phyloP scores from a whole-genome alignment of 208 protist genomes.

The Acanthamoeba castellanii region DNA sequence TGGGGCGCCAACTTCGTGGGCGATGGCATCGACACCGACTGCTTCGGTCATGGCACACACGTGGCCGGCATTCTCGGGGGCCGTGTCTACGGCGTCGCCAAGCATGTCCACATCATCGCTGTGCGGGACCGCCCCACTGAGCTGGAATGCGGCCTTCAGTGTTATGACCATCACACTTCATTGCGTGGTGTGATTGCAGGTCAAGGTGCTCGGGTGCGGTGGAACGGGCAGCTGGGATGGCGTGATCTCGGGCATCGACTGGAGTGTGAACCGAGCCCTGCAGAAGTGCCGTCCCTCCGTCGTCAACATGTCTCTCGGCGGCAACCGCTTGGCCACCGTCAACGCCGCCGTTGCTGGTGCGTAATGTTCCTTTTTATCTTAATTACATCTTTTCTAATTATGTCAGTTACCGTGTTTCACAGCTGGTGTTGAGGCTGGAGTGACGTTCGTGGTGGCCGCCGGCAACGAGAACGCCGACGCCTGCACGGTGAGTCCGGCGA shows the following conservation, averaged over 20 bases:
- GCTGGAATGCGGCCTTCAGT: too few relatives aligned
- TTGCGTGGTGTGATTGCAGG: background rate
- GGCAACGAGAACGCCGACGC: slow-evolving; percentile 73
- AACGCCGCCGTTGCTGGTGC: slow-evolving; percentile 70
- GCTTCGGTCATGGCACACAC: slow-evolving; percentile 80
- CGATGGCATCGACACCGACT: background rate
- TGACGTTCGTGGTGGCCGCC: slow-evolving; percentile 77
- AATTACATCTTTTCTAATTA: too few relatives aligned
- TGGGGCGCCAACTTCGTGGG: slow-evolving; percentile 72
- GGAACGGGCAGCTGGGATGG: slow-evolving; percentile 21
- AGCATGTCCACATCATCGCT: slow-evolving; percentile 59
- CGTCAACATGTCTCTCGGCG: slow-evolving; percentile 79
- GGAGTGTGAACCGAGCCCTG: slow-evolving; percentile 58
- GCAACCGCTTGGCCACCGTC: slow-evolving; percentile 29
- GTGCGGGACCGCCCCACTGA: background rate
- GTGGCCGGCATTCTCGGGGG: slow-evolving; percentile 62
- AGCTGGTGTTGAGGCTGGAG: slow-evolving; percentile 40
- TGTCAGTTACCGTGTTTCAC: background rate
- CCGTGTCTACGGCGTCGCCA: slow-evolving; percentile 65
- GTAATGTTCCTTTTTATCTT: background rate
- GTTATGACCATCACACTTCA: too few relatives aligned
- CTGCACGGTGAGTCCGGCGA: slow-evolving; percentile 61
- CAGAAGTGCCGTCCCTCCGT: background rate
- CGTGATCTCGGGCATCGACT: slow-evolving; percentile 74
- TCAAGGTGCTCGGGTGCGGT: slow-evolving; percentile 77